Percentiles rank a stretch among this genome's conserved stretches.
Evolutionary conservation across 2,329 filamentous ascomycete genomes (phyloP).

Genomic region (Xylariaceae sp.): DNA sequence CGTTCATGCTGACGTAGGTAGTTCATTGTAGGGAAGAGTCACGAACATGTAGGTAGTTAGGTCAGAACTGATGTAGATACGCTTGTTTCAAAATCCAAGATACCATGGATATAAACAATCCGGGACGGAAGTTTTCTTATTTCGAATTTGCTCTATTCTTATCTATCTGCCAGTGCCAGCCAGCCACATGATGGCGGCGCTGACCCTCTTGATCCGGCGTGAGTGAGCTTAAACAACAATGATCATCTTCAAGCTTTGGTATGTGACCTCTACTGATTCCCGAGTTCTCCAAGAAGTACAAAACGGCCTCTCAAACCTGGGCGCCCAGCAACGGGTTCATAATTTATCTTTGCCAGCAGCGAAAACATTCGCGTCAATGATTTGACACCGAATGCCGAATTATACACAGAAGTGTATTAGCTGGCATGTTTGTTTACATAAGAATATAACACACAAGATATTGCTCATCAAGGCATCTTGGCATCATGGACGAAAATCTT

Average conservation of each 20-base stretch:
- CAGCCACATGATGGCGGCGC: not conserved
- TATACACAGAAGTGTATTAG: slow-evolving; percentile 33
- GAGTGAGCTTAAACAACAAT: not conserved
- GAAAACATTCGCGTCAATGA: slow-evolving; percentile 50
- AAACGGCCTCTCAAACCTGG: slow-evolving; percentile 51
- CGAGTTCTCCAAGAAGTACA: slow-evolving; percentile 47
- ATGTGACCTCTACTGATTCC: slow-evolving; percentile 58
- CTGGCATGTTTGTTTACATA: slow-evolving; percentile 23
- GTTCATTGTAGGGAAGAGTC: too few relatives aligned
- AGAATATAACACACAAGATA: not conserved
- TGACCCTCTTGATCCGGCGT: not conserved
- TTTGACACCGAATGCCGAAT: slow-evolving; percentile 44
- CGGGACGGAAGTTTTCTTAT: too few relatives aligned
- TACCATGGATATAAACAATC: too few relatives aligned
- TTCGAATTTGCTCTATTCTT: too few relatives aligned
- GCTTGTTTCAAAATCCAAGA: too few relatives aligned
- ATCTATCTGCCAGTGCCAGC: too few relatives aligned
- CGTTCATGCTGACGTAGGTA: too few relatives aligned
- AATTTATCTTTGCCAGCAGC: slow-evolving; percentile 48
- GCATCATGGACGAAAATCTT: not conserved
- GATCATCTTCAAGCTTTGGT: not conserved
- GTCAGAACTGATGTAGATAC: too few relatives aligned
- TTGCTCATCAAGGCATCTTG: too few relatives aligned
- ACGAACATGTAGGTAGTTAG: too few relatives aligned
- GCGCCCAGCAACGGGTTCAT: slow-evolving; percentile 52